These are phyloP conservation scores for Pigoraptor vietnamica DNA, from an alignment of 78 protist genomes.

Conservation along the genomic window DNA sequence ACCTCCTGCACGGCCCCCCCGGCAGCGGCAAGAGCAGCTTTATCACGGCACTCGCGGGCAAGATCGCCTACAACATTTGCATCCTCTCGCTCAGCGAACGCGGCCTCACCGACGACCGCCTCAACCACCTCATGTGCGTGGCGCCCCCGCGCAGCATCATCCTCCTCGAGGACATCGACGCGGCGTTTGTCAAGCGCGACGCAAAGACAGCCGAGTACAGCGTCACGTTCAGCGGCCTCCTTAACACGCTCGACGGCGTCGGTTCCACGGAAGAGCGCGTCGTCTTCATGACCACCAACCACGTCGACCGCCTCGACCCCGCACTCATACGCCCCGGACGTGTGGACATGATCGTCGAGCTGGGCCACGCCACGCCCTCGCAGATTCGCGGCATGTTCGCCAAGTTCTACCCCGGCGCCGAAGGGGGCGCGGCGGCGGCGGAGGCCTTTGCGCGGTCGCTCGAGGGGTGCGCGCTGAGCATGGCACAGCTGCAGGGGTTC, in stretches of 20 bases:
- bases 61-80: slow-evolving; percentile 49
- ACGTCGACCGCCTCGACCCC: slow-evolving; percentile 60
- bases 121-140: slow-evolving; percentile 29
- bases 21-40: slow-evolving; percentile 81
- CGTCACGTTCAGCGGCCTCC: slow-evolving; percentile 80
- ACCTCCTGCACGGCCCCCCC: slow-evolving; percentile 88
- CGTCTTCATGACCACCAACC: slow-evolving; percentile 86
- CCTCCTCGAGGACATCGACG: slow-evolving; percentile 83
- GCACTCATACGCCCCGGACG: slow-evolving; percentile 78
- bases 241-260: slow-evolving; percentile 91
- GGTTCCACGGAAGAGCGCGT: slow-evolving; percentile 53
- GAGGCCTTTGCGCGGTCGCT: background rate
- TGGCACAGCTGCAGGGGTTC: background rate
- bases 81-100: slow-evolving; percentile 33
- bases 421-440: background rate
- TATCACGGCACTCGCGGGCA: slow-evolving; percentile 69
- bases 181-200: slow-evolving; percentile 52
- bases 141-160: slow-evolving; percentile 64
- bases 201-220: background rate
- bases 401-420: background rate
- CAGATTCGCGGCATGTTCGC: background rate
- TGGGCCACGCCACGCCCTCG: background rate
- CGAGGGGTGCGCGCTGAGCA: background rate
- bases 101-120: slow-evolving; percentile 46
- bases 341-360: slow-evolving; percentile 13